Evolutionary conservation across 352 stramenopile genomes (phyloP).

Genomic region (Phytophthora capsici): DNA sequence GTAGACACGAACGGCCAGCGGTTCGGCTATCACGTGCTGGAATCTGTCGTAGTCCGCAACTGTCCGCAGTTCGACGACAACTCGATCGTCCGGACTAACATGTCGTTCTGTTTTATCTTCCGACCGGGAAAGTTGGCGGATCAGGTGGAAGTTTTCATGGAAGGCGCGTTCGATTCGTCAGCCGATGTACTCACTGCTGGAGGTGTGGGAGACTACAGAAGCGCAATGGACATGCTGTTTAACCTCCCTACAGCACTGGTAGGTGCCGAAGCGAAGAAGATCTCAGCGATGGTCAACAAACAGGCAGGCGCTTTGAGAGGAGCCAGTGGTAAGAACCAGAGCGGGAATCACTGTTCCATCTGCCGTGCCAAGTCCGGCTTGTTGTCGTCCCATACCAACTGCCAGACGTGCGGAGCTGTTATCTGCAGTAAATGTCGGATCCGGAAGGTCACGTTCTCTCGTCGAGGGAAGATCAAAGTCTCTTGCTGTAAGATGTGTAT

Average conservation of each 20-base stretch:
- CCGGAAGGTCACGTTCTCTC: conserved; percentile 62
- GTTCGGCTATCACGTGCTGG: conserved; percentile 71
- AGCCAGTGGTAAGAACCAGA: conserved; percentile 43
- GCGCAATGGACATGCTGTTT: conserved; percentile 74
- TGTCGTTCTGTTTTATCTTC: conserved; percentile 82
- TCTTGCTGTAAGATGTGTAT: conserved; percentile 79
- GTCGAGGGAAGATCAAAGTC: conserved; percentile 67
- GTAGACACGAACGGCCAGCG: conserved; percentile 59
- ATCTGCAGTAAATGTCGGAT: conserved; percentile 82
- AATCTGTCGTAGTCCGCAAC: conserved; percentile 64
- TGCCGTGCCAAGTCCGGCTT: conserved; percentile 63
- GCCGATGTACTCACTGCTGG: conserved; percentile 65
- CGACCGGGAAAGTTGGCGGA: conserved; percentile 53
- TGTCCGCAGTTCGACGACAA: conserved; percentile 78
- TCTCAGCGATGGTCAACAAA: conserved; percentile 60
- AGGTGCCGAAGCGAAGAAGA: conserved; percentile 72
- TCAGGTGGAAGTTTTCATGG: conserved; percentile 75
- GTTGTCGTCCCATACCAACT: conserved; percentile 60
- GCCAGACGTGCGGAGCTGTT: conserved; percentile 70
- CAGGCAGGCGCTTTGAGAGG: conserved; percentile 40
- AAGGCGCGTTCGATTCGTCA: conserved; percentile 72
- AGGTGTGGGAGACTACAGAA: conserved; percentile 71
- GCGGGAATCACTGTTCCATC: conserved; percentile 63
- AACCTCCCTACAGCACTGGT: conserved; percentile 49
- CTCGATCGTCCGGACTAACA: conserved; percentile 71